These are phyloP conservation scores for Colletotrichum abscissum DNA, from an alignment of 2,329 filamentous ascomycete species.

Conservation along the genomic window DNA sequence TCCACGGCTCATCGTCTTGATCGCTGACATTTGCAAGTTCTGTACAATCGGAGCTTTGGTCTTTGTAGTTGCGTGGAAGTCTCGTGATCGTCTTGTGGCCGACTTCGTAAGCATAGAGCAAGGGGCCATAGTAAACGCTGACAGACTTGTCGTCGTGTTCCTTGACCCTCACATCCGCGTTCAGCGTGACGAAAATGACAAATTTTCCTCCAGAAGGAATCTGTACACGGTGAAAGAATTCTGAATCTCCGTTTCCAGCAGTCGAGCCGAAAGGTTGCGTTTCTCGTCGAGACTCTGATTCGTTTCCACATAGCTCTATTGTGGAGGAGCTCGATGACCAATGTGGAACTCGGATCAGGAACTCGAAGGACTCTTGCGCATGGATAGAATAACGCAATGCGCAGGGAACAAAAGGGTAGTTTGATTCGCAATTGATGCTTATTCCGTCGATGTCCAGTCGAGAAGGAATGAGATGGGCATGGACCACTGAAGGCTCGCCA, in stretches of 20 bases:
- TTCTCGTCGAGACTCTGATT: neutral
- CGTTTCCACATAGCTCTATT: neutral
- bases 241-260: neutral
- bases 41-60: slow-evolving; percentile 39
- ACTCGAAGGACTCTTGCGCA: slow-evolving; percentile 39
- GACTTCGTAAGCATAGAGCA: slow-evolving; percentile 56
- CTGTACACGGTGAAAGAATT: neutral
- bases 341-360: slow-evolving; percentile 39
- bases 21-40: slow-evolving; percentile 38
- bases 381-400: slow-evolving; percentile 41
- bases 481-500: neutral
- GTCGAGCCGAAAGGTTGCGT: neutral
- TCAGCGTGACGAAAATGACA: slow-evolving; percentile 34
- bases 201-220: slow-evolving; percentile 24
- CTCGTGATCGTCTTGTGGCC: slow-evolving; percentile 37
- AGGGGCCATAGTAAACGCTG: slow-evolving; percentile 54
- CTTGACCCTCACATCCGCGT: slow-evolving; percentile 37
- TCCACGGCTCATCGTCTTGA: slow-evolving; percentile 36
- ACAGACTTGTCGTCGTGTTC: slow-evolving; percentile 47
- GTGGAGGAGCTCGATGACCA: slow-evolving; percentile 32
- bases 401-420: slow-evolving; percentile 51
- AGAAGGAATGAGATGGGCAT: slow-evolving; percentile 5
- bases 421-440: slow-evolving; percentile 54
- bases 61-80: slow-evolving; percentile 8
- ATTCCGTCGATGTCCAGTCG: neutral